Conservation (phyloP, 2,329 filamentous ascomycete species). For the Pleoardoris graminearum region DNA sequence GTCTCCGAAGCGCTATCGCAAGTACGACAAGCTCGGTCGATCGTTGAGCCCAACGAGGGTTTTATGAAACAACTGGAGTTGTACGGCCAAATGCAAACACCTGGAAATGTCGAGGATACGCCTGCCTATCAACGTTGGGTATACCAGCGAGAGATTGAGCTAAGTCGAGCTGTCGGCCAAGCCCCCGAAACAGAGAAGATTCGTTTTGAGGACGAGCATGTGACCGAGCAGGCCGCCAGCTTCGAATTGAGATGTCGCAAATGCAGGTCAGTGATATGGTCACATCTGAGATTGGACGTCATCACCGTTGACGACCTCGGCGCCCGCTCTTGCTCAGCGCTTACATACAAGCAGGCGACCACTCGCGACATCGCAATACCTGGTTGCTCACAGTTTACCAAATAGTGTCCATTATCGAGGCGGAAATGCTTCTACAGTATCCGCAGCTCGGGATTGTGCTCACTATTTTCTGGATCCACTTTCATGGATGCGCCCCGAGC, state of each 20-base stretch:
- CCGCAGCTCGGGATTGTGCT: slow-evolving; percentile 60
- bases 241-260: slow-evolving; percentile 84
- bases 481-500: slow-evolving; percentile 87
- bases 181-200: slow-evolving; percentile 77
- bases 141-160: slow-evolving; percentile 66
- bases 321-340: slow-evolving; percentile 21
- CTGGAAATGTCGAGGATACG: slow-evolving; percentile 67
- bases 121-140: slow-evolving; percentile 81
- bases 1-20: slow-evolving; percentile 69
- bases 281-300: slow-evolving; percentile 10
- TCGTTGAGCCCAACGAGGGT: slow-evolving; percentile 86
- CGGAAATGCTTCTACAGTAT: slow-evolving; percentile 11
- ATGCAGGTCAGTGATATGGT: slow-evolving; percentile 66
- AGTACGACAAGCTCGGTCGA: slow-evolving; percentile 70
- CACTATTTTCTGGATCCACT: slow-evolving; percentile 92
- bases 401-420: slow-evolving; percentile 16
- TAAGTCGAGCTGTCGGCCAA: slow-evolving; percentile 72
- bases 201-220: slow-evolving; percentile 75
- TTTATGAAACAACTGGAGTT: slow-evolving; percentile 89
- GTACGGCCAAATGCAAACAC: slow-evolving; percentile 86
- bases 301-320: slow-evolving; percentile 13
- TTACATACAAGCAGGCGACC: slow-evolving; percentile 53
- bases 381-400: slow-evolving; percentile 63
- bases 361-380: slow-evolving; percentile 67
- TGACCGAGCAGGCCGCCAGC: slow-evolving; percentile 43